These are phyloP conservation scores for Leccinum variicolor DNA, from an alignment of 768 basidiomycete genomes.

Conservation along the genomic window DNA sequence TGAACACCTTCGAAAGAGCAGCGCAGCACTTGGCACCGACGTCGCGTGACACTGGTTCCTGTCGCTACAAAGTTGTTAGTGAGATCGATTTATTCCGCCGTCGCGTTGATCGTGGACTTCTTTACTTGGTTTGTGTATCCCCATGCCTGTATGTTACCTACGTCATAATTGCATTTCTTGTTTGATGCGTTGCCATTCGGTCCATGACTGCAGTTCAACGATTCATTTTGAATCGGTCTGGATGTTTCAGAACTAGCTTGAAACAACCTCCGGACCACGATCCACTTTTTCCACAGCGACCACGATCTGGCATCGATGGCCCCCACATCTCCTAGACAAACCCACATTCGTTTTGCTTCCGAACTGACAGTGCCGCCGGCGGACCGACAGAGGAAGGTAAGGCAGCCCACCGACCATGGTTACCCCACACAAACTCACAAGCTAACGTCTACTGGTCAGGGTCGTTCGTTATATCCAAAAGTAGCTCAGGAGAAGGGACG, in stretches of 20 bases:
- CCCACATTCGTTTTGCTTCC: constrained; percentile 32
- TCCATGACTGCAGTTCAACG: not conserved
- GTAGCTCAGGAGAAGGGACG: constrained; percentile 39
- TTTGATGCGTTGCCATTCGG: constrained; percentile 1
- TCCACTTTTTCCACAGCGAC: not conserved
- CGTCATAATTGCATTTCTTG: constrained; percentile 10
- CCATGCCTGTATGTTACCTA: constrained; percentile 5
- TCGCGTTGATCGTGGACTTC: constrained; percentile 4
- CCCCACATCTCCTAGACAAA: constrained; percentile 8
- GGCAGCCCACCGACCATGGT: too few species aligned
- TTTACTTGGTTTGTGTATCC: constrained; percentile 5
- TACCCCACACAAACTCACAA: not conserved
- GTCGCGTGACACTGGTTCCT: not conserved
- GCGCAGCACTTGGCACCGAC: not conserved
- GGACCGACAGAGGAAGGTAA: constrained; percentile 33
- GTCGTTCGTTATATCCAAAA: constrained; percentile 35
- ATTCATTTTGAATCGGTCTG: constrained; percentile 11
- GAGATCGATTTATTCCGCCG: not conserved
- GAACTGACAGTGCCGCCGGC: constrained; percentile 30
- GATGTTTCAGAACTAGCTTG: not conserved
- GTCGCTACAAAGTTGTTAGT: not conserved
- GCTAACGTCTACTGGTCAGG: constrained; percentile 6
- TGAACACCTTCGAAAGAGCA: constrained; percentile 4
- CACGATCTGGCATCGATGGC: constrained; percentile 25
- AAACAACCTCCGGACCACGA: not conserved